Conservation (phyloP, 2,329 filamentous ascomycete genomes). For the Fusarium udum region DNA sequence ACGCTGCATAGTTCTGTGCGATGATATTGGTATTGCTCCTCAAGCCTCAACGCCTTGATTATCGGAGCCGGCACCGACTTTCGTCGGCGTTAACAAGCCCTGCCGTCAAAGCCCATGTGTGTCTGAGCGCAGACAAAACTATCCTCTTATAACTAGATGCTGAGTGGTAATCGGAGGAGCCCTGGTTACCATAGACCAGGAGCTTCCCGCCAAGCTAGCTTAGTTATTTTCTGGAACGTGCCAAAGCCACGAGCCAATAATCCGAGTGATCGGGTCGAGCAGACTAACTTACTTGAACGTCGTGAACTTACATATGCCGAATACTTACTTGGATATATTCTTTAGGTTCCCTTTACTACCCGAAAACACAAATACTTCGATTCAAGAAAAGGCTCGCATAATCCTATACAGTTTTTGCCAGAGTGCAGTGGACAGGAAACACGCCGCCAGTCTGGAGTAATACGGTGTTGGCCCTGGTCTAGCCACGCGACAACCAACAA, state of each 20-base stretch:
- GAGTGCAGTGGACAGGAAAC: conserved; percentile 28
- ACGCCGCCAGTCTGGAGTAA: conserved; percentile 19
- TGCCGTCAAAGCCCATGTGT: neutral
- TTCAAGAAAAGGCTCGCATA: neutral
- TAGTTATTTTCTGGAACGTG: conserved; percentile 10
- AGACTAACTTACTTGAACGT: neutral
- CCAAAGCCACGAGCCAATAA: conserved; percentile 14
- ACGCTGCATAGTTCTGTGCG: conserved; percentile 21
- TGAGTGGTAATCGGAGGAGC: conserved; percentile 15
- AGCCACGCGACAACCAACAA: conserved; percentile 28
- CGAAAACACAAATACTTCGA: neutral
- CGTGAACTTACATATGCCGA: neutral
- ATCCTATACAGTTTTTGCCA: neutral
- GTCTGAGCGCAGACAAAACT: conserved; percentile 13
- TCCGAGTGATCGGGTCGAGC: neutral
- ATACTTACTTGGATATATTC: neutral
- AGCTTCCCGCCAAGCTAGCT: conserved; percentile 16
- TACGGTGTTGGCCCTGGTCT: conserved; percentile 24
- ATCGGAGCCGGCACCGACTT: conserved; percentile 13
- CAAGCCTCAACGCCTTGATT: conserved; percentile 10
- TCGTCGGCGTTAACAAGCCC: conserved; percentile 3
- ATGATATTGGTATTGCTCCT: conserved; percentile 34
- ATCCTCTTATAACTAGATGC: conserved; percentile 10
- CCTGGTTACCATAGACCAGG: conserved; percentile 20
- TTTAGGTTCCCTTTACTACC: neutral